phyloP scores from a whole-genome alignment of 2,329 filamentous ascomycete species.

The Thelonectria blattea region DNA sequence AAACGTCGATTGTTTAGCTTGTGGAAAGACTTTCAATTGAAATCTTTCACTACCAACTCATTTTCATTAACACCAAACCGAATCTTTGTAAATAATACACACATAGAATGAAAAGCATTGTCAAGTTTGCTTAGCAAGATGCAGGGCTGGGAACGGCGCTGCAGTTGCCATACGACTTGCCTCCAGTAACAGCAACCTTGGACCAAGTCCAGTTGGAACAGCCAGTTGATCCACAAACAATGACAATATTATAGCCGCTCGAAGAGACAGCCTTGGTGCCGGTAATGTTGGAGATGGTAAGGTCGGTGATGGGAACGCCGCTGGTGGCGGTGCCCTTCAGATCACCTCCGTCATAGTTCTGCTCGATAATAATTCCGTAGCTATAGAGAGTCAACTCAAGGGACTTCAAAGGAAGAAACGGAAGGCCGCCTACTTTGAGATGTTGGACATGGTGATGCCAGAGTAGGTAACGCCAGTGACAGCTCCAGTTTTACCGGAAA shows the following conservation, averaged over 20 bases:
- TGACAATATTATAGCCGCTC: conserved; percentile 52
- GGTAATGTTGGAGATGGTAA: conserved; percentile 50
- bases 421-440: conserved; percentile 38
- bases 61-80: too few species aligned
- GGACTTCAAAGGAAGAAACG: too few species aligned
- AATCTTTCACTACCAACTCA: too few species aligned
- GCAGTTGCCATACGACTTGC: conserved; percentile 14
- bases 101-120: too few species aligned
- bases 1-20: too few species aligned
- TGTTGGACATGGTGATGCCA: conserved; percentile 49
- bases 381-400: conserved; percentile 1
- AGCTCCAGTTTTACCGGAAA: conserved; percentile 51
- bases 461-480: conserved; percentile 52
- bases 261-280: conserved; percentile 47
- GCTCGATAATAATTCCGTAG: conserved; percentile 47
- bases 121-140: not conserved
- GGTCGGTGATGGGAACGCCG: conserved; percentile 56
- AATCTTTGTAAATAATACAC: too few species aligned
- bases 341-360: conserved; percentile 55
- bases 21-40: too few species aligned
- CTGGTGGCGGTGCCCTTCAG: conserved; percentile 50
- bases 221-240: conserved; percentile 55
- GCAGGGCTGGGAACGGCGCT: conserved; percentile 5
- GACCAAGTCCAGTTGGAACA: conserved; percentile 50
- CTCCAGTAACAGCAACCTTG: conserved; percentile 16